A percentile compares a stretch with the other conserved stretches of the same genome.
These are phyloP conservation scores for Sordaria brevicollis DNA, from an alignment of 495 filamentous ascomycete genomes.

Conservation along the genomic window DNA sequence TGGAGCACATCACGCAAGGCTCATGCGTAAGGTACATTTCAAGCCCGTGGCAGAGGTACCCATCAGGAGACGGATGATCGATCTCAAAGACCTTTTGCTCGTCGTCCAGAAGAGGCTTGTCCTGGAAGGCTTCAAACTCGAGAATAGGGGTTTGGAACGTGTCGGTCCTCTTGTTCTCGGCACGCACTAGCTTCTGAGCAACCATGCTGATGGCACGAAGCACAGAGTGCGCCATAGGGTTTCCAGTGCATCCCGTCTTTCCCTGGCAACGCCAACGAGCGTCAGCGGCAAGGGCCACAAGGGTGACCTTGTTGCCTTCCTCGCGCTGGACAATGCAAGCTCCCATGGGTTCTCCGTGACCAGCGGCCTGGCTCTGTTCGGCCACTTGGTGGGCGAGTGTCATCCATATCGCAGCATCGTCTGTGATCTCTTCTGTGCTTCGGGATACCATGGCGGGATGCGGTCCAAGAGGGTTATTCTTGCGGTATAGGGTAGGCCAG, in stretches of 20 bases:
- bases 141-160: conserved; percentile 16
- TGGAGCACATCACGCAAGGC: conserved; percentile 90
- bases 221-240: conserved; percentile 70
- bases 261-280: conserved; percentile 52
- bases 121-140: conserved; percentile 38
- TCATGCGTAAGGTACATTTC: conserved; percentile 91
- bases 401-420: conserved; percentile 51
- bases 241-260: conserved; percentile 41
- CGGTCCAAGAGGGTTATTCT: conserved; percentile 66
- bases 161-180: conserved; percentile 24
- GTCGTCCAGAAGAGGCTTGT: conserved; percentile 28
- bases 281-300: conserved; percentile 71
- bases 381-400: conserved; percentile 57
- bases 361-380: conserved; percentile 39
- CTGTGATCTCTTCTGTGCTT: conserved; percentile 46
- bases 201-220: conserved; percentile 86
- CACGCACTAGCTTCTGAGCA: conserved; percentile 53
- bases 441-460: conserved; percentile 52
- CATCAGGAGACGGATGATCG: conserved; percentile 44
- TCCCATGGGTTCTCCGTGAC: conserved; percentile 60
- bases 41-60: conserved; percentile 89
- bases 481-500: conserved; percentile 86
- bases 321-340: conserved; percentile 68
- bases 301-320: conserved; percentile 22
- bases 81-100: conserved; percentile 32